Base-by-base conservation (phyloP, 1,284 basidiomycete species). In the Ceratobasidium sp. region DNA sequence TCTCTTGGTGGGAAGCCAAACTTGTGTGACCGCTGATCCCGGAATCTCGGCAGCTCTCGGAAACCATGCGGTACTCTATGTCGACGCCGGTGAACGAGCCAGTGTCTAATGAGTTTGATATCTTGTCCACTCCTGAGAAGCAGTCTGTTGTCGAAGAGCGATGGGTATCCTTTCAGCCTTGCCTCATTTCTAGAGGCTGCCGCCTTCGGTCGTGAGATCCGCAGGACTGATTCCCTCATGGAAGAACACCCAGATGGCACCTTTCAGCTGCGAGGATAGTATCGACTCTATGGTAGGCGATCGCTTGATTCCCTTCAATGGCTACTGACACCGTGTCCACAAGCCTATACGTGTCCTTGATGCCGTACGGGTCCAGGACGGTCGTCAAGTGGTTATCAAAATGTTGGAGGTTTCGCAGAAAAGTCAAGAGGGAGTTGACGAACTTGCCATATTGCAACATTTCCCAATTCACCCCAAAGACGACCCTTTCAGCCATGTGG, bases 301-400 rank as follows among this genome's bases (percentile, higher is more conserved):
- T 20, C 10, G n/a, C 1, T 27, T 1, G 25, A 32, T 15, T 6
- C 15, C 17, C 38, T 12, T n/a, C 3, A 10, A 8, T 49, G n/a
- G n/a, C 10, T 10, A 49, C 8, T 49, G 12, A 7, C 7, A 25
- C 8, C 45, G 8, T 12, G 20, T 17, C n/a, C n/a, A n/a, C n/a
- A 15, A 56, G 54, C 54, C 55, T 20, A 8, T 56, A 3, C 54
- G 54, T 15, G 32, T 20, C 3, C 54, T 56, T 10, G 54, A 56
- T 56, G 54, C 54, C 3, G 35, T 32, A 15, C 25, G 34, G 20
- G 31, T 35, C 6, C 6, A 4, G 32, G 34, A 38, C 20, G 20
- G 32, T 15, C 32, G 17, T n/a, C 54, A 56, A 35, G 54, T 56
- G 4, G 32, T 56, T 56, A 56, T 56, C 27, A 56, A 56, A 22